phyloP scores from a whole-genome alignment of 139 green algal species.

The Monoraphidium neglectum region DNA sequence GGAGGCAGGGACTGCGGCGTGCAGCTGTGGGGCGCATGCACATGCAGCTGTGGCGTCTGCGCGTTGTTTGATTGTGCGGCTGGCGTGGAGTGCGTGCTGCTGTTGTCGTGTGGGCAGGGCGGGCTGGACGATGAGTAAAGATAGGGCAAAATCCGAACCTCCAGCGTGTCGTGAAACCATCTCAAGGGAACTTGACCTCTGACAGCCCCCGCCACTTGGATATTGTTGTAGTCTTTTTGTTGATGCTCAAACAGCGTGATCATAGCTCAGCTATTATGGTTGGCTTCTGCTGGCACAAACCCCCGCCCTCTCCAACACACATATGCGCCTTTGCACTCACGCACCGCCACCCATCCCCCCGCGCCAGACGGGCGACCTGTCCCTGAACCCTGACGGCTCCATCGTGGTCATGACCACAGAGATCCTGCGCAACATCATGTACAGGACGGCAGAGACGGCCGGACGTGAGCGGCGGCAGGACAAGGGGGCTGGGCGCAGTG shows the following conservation, averaged over 20 bases:
- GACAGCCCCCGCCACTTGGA: no score
- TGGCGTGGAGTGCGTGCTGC: no score
- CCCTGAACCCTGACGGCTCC: slow-evolving; percentile 83
- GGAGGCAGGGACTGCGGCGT: not conserved
- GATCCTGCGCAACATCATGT: slow-evolving; percentile 98
- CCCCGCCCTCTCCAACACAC: no score
- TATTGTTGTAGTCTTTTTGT: no score
- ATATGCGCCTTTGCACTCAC: not conserved
- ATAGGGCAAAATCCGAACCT: no score
- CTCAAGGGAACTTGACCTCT: no score
- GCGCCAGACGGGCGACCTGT: slow-evolving; percentile 93
- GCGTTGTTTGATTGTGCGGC: no score
- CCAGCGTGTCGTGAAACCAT: no score
- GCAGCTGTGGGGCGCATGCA: not conserved
- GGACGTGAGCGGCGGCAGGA: not conserved
- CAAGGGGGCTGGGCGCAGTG: not conserved
- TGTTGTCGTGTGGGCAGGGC: not conserved
- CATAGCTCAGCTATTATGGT: not conserved
- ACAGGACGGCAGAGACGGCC: slow-evolving; percentile 54
- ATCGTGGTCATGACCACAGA: slow-evolving; percentile 99
- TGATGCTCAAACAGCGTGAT: no score
- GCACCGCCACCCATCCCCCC: no score
- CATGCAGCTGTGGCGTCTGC: no score
- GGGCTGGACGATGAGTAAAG: not conserved
- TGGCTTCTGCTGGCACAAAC: not conserved